Evolutionary conservation across 2,329 filamentous ascomycete species (phyloP), one percentile per base, ranked within the genome.

Genomic region (Cytospora paraplurivora): DNA sequence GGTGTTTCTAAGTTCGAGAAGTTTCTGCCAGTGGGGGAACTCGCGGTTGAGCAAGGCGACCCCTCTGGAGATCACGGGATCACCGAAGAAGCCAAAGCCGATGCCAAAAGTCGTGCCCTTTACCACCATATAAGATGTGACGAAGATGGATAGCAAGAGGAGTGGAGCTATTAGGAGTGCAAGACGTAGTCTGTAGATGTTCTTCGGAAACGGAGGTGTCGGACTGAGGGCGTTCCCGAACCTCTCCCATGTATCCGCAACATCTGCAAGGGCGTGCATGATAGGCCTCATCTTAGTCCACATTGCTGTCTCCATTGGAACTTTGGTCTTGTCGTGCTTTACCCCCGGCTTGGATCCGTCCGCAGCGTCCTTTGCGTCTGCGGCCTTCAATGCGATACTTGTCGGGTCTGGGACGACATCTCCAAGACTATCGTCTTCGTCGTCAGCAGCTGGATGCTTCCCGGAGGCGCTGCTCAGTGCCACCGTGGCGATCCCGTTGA

Each of bases 11-110:
- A 92, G 76, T 70, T 93, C 88, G 17, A 94, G 79, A 7, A 92
- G 79, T 68, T 89, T 90, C 70, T 91, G 82, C 91, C 91, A 95
- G 68, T 88, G 78, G 0, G 91, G 91, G 68, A 87, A 83, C 7
- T 74, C 76, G 8, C 76, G 77, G 73, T 91, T 88, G 34, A 91
- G 75, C 68, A 85, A 84, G 13, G 75, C 74, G 4, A 92, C 72
- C 2, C 80, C 85, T 13, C 82, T 83, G 37, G 79, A 78, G 62
- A 94, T 86, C 67, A 93, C 69, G 0, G 92, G 92, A 65, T 94
- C 89, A 1, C 89, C 90, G 67, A 96, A 96, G 78, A 96, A 92
- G 1, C 79, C 84, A 67, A 93, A 86, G 0, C 92, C 92, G n/a
- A 85, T 67, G 7, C 84, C 78, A 59, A 95, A 88, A 0, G 86